A percentile compares a stretch with the other conserved stretches of the same genome.
Evolutionary conservation across 2,329 filamentous ascomycete species (phyloP).

Genomic region (Ophiocordyceps camponoti-leonardi): DNA sequence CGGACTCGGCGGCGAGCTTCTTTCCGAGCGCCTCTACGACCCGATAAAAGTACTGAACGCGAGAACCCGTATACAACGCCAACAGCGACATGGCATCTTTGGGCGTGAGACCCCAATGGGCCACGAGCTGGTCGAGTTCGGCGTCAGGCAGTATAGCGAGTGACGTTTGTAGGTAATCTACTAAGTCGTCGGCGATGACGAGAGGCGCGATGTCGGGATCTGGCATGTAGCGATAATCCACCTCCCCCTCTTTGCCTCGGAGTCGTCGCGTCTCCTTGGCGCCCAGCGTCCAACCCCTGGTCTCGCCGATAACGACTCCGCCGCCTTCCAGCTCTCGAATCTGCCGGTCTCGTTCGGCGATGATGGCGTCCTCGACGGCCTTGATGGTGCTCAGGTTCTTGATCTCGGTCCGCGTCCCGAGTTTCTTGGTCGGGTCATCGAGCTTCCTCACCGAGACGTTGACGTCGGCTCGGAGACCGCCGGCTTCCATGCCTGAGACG

Average conservation of each 20-base stretch:
- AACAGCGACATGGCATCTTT: slow-evolving; percentile 77
- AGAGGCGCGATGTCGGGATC: slow-evolving; percentile 80
- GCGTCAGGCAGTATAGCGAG: slow-evolving; percentile 59
- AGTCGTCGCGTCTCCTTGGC: slow-evolving; percentile 65
- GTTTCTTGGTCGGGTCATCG: slow-evolving; percentile 20
- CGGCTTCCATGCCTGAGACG: slow-evolving; percentile 81
- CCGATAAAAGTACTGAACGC: slow-evolving; percentile 67
- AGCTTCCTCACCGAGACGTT: slow-evolving; percentile 71
- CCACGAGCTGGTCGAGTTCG: slow-evolving; percentile 44
- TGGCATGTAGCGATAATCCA: slow-evolving; percentile 97
- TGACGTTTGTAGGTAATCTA: slow-evolving; percentile 42
- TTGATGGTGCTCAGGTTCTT: slow-evolving; percentile 95
- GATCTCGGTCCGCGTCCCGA: slow-evolving; percentile 88
- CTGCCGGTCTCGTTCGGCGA: slow-evolving; percentile 79
- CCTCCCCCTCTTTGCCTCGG: slow-evolving; percentile 86
- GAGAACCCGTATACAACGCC: slow-evolving; percentile 57
- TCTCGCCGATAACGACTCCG: slow-evolving; percentile 65
- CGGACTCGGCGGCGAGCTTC: slow-evolving; percentile 8
- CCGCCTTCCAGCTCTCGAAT: slow-evolving; percentile 64
- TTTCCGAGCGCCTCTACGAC: slow-evolving; percentile 34
- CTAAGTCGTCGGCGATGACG: slow-evolving; percentile 52
- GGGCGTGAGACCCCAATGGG: slow-evolving; percentile 48
- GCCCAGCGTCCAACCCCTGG: slow-evolving; percentile 80
- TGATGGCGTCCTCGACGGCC: slow-evolving; percentile 84
- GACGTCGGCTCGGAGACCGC: slow-evolving; percentile 80